Conservation (phyloP, 2,329 filamentous ascomycete genomes). For the Stylonectria norvegica region DNA sequence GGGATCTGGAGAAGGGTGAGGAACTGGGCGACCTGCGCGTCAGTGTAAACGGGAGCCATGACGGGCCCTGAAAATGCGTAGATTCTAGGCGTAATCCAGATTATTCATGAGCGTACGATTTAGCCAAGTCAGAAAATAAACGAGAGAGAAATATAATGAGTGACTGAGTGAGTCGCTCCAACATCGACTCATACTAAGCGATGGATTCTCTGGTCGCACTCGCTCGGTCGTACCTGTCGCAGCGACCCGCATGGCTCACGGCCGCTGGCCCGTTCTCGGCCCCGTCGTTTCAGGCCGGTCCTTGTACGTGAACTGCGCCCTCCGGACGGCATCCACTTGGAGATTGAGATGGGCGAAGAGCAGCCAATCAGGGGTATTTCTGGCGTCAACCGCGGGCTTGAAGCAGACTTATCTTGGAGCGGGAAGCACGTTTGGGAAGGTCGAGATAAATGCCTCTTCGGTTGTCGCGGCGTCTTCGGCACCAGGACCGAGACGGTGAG, state of each 20-base stretch:
- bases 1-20: conserved; percentile 27
- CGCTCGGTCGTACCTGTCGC: not conserved
- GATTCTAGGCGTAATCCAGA: too few relatives aligned
- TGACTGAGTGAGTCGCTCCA: too few relatives aligned
- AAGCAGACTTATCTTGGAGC: too few relatives aligned
- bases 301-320: conserved; percentile 11
- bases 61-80: too few relatives aligned
- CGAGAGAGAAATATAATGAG: not conserved
- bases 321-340: conserved; percentile 6
- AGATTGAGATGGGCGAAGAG: conserved; percentile 1
- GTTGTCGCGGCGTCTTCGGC: conserved; percentile 2
- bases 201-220: too few relatives aligned
- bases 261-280: not conserved
- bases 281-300: not conserved
- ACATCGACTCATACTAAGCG: too few relatives aligned
- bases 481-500: too few relatives aligned
- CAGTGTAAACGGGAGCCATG: conserved; percentile 28
- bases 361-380: conserved; percentile 24
- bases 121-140: conserved; percentile 3
- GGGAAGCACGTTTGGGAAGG: too few relatives aligned
- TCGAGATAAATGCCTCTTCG: conserved; percentile 20
- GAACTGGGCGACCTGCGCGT: conserved; percentile 29
- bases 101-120: conserved; percentile 1
- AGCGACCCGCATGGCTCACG: not conserved
- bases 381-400: conserved; percentile 29